These are phyloP conservation scores for Vitis hybrid DNA, from an alignment of 177 flowering plant species.

Conservation along the genomic window DNA sequence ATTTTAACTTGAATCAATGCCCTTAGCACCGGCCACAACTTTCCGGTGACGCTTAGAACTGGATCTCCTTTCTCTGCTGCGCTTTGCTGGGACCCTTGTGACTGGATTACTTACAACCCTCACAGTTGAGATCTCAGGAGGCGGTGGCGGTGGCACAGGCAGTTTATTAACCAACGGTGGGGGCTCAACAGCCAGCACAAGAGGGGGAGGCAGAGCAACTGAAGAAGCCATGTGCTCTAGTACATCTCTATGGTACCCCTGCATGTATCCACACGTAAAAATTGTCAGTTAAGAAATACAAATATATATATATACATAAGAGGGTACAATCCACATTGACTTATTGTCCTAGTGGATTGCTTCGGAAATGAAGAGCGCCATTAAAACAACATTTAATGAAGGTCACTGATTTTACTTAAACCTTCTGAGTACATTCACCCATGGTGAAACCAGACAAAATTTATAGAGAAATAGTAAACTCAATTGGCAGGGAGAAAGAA, in stretches of 20 bases:
- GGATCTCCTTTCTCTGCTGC: constrained; percentile 40
- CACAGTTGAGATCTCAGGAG: constrained; percentile 15
- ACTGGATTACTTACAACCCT: constrained; percentile 7
- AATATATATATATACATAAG: background rate
- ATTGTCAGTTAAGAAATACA: background rate
- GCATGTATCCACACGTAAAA: constrained; percentile 9
- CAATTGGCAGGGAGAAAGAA: too few relatives aligned
- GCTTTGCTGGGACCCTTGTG: constrained; percentile 31
- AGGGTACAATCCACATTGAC: background rate
- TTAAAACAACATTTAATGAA: too few relatives aligned
- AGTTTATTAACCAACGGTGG: constrained; percentile 25
- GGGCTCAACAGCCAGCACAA: constrained; percentile 10
- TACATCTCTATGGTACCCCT: constrained; percentile 62
- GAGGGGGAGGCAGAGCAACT: constrained; percentile 12
- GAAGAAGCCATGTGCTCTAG: constrained; percentile 36
- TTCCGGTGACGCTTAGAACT: constrained; percentile 51
- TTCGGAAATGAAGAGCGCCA: too few relatives aligned
- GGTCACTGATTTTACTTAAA: too few relatives aligned
- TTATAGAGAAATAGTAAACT: too few relatives aligned
- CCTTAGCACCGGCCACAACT: constrained; percentile 35
- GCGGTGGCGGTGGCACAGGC: constrained; percentile 7
- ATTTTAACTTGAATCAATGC: constrained; percentile 20
- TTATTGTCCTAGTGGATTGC: too few relatives aligned
- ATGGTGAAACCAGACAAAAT: too few relatives aligned
- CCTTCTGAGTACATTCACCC: too few relatives aligned